A percentile compares a stretch with the other conserved stretches of the same genome.
These are phyloP conservation scores for Austropuccinia psidii DNA, from an alignment of 1,284 basidiomycete species.

Conservation along the genomic window DNA sequence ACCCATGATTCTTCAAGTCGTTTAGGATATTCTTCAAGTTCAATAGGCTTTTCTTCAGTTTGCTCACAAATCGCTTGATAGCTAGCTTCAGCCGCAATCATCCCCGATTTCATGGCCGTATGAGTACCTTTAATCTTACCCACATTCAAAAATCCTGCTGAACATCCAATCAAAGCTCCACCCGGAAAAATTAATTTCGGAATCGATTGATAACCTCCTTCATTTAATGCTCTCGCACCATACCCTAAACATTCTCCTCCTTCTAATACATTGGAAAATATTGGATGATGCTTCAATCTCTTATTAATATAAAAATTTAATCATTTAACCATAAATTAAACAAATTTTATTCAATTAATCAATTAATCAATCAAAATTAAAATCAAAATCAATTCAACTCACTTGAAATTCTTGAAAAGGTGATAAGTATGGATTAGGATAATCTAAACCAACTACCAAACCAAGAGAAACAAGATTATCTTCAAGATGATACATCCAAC, in stretches of 20 bases:
- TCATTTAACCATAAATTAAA: background rate
- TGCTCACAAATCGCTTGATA: conserved; percentile 42
- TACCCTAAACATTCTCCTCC: conserved; percentile 76
- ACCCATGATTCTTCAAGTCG: conserved; percentile 76
- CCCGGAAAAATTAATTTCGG: conserved; percentile 90
- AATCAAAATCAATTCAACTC: conserved; percentile 40
- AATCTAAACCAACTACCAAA: conserved; percentile 88
- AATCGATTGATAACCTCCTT: conserved; percentile 88
- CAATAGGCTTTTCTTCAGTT: conserved; percentile 50
- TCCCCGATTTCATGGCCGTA: conserved; percentile 99
- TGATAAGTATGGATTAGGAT: conserved; percentile 84
- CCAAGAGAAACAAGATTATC: conserved; percentile 85
- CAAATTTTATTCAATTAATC: conserved; percentile 36
- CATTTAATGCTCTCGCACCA: conserved; percentile 82
- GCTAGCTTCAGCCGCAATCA: conserved; percentile 75
- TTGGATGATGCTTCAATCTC: conserved; percentile 96
- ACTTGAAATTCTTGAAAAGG: conserved; percentile 92
- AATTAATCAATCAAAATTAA: background rate
- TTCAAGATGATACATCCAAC: conserved; percentile 93
- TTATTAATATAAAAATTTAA: conserved; percentile 49
- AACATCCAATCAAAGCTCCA: conserved; percentile 88
- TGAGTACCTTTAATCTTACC: conserved; percentile 99
- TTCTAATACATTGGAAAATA: conserved; percentile 71
- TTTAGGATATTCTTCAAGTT: conserved; percentile 70
- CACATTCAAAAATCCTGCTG: conserved; percentile 88